Percentiles rank a stretch among this genome's conserved stretches.
phyloP scores from a whole-genome alignment of 306 rosid genomes.

The Dryas drummondii region DNA sequence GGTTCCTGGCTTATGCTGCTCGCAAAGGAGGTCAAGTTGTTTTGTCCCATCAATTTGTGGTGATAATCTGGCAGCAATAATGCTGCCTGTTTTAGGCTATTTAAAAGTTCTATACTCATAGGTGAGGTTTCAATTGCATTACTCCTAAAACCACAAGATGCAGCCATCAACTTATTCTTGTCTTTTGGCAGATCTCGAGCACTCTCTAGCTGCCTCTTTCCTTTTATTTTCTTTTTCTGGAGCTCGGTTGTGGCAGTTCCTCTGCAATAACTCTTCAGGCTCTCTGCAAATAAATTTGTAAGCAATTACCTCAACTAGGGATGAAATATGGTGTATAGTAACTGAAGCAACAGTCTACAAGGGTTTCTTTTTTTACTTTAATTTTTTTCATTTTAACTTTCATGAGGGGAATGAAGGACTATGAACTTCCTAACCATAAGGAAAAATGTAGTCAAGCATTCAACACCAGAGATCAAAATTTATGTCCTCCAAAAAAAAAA shows the following conservation, averaged over 20 bases:
- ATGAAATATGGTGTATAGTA: neutral
- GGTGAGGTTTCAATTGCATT: conserved; percentile 10
- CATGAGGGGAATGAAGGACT: neutral
- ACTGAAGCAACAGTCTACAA: neutral
- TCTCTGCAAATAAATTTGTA: conserved; percentile 21
- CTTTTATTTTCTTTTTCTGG: conserved; percentile 1
- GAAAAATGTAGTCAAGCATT: neutral
- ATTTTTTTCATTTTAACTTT: neutral
- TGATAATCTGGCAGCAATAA: neutral
- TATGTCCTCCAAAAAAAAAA: neutral
- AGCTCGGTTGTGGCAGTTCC: conserved; percentile 2
- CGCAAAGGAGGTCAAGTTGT: neutral
- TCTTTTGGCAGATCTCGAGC: conserved; percentile 13
- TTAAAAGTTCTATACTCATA: neutral
- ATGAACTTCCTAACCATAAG: neutral
- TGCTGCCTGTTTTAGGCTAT: conserved; percentile 9
- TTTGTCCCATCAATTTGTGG: conserved; percentile 4
- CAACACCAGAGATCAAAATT: neutral
- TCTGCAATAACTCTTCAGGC: conserved; percentile 21
- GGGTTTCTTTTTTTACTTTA: neutral
- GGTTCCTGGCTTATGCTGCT: neutral
- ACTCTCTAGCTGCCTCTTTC: neutral
- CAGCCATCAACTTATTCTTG: conserved; percentile 5
- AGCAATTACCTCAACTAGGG: neutral
- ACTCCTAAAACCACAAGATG: conserved; percentile 1